These are phyloP conservation scores for Trichophyton schoenleinii DNA, from an alignment of 2,329 filamentous ascomycete species.

Conservation along the genomic window DNA sequence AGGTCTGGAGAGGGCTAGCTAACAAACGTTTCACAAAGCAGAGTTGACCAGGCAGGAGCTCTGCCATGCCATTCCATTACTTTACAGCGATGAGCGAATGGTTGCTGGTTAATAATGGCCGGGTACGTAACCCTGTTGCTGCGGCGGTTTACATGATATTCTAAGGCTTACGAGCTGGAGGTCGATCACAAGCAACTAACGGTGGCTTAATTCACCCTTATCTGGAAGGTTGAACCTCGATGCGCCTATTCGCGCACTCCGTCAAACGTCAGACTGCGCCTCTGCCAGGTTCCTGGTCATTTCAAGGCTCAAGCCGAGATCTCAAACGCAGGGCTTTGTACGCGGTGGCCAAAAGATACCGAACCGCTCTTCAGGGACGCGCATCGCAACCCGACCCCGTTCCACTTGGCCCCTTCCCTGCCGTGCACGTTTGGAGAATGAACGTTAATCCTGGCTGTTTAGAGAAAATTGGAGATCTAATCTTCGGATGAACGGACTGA, in stretches of 20 bases:
- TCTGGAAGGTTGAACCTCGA: neutral
- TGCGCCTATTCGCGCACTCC: neutral
- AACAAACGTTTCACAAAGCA: too few relatives aligned
- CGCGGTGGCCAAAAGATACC: neutral
- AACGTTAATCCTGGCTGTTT: neutral
- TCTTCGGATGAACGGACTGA: neutral
- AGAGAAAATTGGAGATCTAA: neutral
- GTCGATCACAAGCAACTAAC: neutral
- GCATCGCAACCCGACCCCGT: neutral
- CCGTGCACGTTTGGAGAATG: neutral
- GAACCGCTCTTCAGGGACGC: neutral
- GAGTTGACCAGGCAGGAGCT: too few relatives aligned
- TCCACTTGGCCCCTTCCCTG: neutral
- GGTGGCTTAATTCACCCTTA: neutral
- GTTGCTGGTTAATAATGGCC: too few relatives aligned
- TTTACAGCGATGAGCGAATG: too few relatives aligned
- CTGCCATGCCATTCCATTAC: too few relatives aligned
- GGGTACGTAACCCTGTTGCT: neutral
- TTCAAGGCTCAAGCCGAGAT: neutral
- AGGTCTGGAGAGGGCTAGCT: too few relatives aligned
- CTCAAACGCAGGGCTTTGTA: neutral
- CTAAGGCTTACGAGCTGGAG: neutral
- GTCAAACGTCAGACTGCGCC: neutral
- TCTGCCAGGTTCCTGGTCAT: neutral
- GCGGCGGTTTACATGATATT: neutral